Conservation (phyloP, 2,329 filamentous ascomycete species). For the Nemania sp. region DNA sequence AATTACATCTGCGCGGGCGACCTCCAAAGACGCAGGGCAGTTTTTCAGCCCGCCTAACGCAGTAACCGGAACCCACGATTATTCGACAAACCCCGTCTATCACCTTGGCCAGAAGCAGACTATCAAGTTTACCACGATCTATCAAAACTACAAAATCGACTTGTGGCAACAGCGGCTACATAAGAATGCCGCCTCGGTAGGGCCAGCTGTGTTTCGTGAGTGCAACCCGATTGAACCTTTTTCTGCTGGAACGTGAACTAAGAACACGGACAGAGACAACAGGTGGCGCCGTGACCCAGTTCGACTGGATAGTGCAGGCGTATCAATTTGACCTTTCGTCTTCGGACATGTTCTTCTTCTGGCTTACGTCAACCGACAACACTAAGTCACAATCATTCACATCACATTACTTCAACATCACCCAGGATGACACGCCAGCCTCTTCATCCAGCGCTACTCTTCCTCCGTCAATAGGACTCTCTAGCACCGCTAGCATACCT, state of each 20-base stretch:
- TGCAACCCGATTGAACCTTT: not conserved
- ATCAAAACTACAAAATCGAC: conserved; percentile 44
- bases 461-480: not conserved
- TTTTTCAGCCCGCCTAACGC: conserved; percentile 37
- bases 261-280: not conserved
- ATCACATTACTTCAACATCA: conserved; percentile 41
- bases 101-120: conserved; percentile 31
- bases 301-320: conserved; percentile 39
- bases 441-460: conserved; percentile 2
- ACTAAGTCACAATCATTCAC: conserved; percentile 4
- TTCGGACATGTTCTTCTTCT: conserved; percentile 37
- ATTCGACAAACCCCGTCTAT: conserved; percentile 31
- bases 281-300: conserved; percentile 36
- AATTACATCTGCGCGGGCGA: not conserved
- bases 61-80: conserved; percentile 16
- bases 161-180: conserved; percentile 43
- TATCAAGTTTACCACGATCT: conserved; percentile 43
- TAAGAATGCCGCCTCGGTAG: conserved; percentile 26
- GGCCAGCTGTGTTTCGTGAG: conserved; percentile 39
- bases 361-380: conserved; percentile 19
- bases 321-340: conserved; percentile 34
- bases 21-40: conserved; percentile 16
- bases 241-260: not conserved
- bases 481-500: not conserved
- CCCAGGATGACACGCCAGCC: not conserved